These are phyloP conservation scores for Claviceps sp. DNA, from an alignment of 2,329 filamentous ascomycete species.

Conservation along the genomic window DNA sequence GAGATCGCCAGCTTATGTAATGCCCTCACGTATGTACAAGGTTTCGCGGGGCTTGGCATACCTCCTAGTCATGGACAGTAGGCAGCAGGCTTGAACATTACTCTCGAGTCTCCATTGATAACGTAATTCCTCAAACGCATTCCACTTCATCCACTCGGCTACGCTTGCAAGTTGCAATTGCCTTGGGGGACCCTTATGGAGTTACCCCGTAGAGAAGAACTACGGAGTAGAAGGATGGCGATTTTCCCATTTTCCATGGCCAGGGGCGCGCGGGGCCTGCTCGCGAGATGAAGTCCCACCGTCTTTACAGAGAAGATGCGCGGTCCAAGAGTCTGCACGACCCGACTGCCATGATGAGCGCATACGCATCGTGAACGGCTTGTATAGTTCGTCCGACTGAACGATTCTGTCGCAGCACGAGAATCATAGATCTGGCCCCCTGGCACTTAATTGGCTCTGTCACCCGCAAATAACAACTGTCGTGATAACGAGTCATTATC, in stretches of 20 bases:
- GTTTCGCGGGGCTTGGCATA: no score
- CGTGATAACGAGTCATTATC: no score
- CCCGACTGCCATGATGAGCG: background rate
- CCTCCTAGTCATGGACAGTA: no score
- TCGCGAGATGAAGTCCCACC: no score
- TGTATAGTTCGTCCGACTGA: background rate
- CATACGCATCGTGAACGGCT: background rate
- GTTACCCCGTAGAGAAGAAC: background rate
- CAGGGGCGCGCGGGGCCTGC: no score
- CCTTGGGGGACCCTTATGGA: background rate
- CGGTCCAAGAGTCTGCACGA: background rate
- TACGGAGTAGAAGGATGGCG: no score
- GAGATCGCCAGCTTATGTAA: no score
- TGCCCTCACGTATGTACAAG: no score
- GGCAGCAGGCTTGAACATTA: background rate
- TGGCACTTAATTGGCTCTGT: no score
- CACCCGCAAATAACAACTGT: no score
- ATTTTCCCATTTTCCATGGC: no score
- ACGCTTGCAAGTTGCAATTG: background rate
- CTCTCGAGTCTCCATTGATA: background rate
- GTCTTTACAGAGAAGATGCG: no score
- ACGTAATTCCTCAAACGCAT: background rate
- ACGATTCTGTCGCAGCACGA: background rate
- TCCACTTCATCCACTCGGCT: background rate
- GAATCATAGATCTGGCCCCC: background rate